A percentile compares a stretch with the other conserved stretches of the same genome.
These are phyloP conservation scores for Dendryphion nanum DNA, from an alignment of 2,329 filamentous ascomycete genomes.

Conservation along the genomic window DNA sequence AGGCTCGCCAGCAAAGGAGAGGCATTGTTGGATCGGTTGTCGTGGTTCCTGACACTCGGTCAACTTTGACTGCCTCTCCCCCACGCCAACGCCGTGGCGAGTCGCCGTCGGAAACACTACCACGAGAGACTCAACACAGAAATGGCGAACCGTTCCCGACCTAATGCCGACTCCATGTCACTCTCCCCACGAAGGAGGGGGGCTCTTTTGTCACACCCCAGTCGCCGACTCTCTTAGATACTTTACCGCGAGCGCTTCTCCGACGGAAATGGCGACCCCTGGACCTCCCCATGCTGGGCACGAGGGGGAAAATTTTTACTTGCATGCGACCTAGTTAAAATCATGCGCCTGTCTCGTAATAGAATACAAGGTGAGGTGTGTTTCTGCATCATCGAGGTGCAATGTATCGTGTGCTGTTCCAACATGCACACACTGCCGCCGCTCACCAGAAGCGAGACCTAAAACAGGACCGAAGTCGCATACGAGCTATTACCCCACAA, in stretches of 20 bases:
- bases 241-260: no score
- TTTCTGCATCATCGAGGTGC: background rate
- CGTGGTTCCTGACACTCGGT: slow-evolving; percentile 32
- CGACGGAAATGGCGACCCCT: background rate
- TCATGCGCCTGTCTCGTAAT: slow-evolving; percentile 19
- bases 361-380: slow-evolving; percentile 8
- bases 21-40: slow-evolving; percentile 18
- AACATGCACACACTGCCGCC: slow-evolving; percentile 20
- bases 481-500: slow-evolving; percentile 37
- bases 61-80: slow-evolving; percentile 14
- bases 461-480: slow-evolving; percentile 10
- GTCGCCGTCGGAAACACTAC: slow-evolving; percentile 2
- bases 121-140: slow-evolving; percentile 9
- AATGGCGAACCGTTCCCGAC: background rate
- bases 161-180: background rate
- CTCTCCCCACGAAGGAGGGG: no score
- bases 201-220: no score
- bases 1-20: slow-evolving; percentile 15
- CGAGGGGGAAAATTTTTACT: slow-evolving; percentile 20
- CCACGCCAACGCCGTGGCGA: slow-evolving; percentile 26
- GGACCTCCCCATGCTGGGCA: slow-evolving; percentile 7
- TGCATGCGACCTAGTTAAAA: slow-evolving; percentile 11
- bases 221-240: no score
- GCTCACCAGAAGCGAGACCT: slow-evolving; percentile 23
- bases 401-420: slow-evolving; percentile 1